These are phyloP conservation scores for Cucurbita maxima DNA, from an alignment of 306 rosid genomes.

Conservation along the genomic window DNA sequence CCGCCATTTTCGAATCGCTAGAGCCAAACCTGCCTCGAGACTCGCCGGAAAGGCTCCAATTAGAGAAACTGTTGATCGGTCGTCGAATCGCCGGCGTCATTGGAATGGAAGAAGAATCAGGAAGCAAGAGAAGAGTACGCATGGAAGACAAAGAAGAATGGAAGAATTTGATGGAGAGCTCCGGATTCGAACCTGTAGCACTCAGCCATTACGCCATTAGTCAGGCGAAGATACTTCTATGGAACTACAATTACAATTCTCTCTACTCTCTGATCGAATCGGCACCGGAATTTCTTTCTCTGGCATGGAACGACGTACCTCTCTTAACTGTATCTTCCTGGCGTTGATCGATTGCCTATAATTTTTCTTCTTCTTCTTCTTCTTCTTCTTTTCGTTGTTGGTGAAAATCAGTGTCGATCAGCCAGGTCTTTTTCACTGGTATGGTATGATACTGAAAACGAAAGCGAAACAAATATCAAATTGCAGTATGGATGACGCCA, in stretches of 20 bases:
- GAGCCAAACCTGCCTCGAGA: constrained; percentile 58
- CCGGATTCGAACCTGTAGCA: constrained; percentile 52
- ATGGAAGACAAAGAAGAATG: constrained; percentile 77
- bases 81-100: constrained; percentile 44
- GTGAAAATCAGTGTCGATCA: neutral
- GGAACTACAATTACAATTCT: constrained; percentile 62
- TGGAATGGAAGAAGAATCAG: constrained; percentile 25
- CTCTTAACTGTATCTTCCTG: constrained; percentile 78
- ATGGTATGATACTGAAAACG: neutral
- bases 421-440: constrained; percentile 5
- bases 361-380: neutral
- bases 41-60: constrained; percentile 55
- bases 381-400: neutral
- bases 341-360: constrained; percentile 31
- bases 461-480: neutral
- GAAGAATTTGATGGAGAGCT: constrained; percentile 56
- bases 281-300: constrained; percentile 63
- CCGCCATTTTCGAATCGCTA: constrained; percentile 64
- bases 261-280: constrained; percentile 52
- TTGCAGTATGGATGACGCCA: neutral
- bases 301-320: constrained; percentile 85
- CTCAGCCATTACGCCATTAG: constrained; percentile 82
- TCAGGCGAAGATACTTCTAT: constrained; percentile 73
- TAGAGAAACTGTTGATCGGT: constrained; percentile 59
- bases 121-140: constrained; percentile 33